Base-by-base conservation (phyloP, 345 rosid genomes). In the Cochlearia excelsa region DNA sequence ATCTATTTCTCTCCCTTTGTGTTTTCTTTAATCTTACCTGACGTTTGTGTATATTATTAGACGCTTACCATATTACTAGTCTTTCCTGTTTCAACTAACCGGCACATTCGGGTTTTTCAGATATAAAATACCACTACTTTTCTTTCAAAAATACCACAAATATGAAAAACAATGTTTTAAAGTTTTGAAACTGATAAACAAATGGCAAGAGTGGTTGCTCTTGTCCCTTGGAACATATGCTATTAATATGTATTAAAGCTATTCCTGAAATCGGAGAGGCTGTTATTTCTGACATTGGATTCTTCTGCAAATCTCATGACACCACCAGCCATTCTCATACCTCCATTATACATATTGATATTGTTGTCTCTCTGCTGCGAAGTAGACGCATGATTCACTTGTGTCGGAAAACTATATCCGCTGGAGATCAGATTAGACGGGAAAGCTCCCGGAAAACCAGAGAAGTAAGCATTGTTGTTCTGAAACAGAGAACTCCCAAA, bases 241-340 rank as follows among this genome's bases (percentile, higher is more conserved):
- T 68, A n/a, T n/a, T n/a, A n/a, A n/a, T 34, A 62, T 56, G 57
- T 54, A 61, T 63, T 67, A 26, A 57, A 61, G 52, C 63, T 11
- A 55, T 57, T 6, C 54, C 35, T 61, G 68, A 61, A 69, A 23
- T 54, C 16, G 0, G 68, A 29, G 52, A 55, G 28, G 47, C 52
- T 5, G 29, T 26, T 54, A 31, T 34, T 16, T 16, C 56, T 10
- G 16, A 5, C 16, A 31, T 61, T 7, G 3, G n/a, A n/a, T n/a
- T 9, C n/a, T 2, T 55, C 54, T 3, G 65, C 30, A 38, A 8
- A 58, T 65, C 66, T 54, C 23, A 53, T 59, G 29, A 41, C 57
- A 64, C 70, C 66, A 43, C 39, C 28, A 2, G n/a, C 55, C 61
- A 64, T 52, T 28, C 45, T 31, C 46, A 46, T 55, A 30, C 54